Evolutionary conservation across 1,284 basidiomycete genomes (phyloP).

Genomic region (Microbotryum intermedium): DNA sequence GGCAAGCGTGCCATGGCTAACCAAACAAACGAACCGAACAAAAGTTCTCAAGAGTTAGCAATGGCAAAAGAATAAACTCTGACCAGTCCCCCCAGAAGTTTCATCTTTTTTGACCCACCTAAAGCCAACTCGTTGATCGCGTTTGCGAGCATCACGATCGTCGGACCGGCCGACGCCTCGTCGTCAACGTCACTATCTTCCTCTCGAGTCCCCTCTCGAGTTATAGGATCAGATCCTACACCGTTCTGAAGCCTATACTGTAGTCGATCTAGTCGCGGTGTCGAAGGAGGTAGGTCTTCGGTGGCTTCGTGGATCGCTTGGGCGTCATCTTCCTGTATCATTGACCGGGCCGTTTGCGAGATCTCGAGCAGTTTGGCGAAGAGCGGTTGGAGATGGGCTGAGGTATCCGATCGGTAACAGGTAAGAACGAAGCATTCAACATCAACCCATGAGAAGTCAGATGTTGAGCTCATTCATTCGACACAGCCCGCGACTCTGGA

Average conservation of each 20-base stretch:
- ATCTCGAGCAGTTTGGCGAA: constrained; percentile 59
- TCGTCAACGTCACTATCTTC: constrained; percentile 21
- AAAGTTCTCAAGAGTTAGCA: neutral
- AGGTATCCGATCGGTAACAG: constrained; percentile 37
- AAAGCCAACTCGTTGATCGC: constrained; percentile 61
- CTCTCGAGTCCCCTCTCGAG: constrained; percentile 32
- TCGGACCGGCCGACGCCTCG: constrained; percentile 42
- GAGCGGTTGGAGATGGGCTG: constrained; percentile 52
- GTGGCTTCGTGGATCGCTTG: constrained; percentile 48
- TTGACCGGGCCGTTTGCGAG: constrained; percentile 45
- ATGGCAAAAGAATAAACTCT: neutral
- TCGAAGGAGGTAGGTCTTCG: constrained; percentile 40
- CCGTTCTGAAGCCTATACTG: constrained; percentile 49
- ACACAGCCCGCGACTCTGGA: no score
- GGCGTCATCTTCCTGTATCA: constrained; percentile 53
- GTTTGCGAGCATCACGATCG: constrained; percentile 60
- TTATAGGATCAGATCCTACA: constrained; percentile 23
- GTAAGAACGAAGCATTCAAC: no score
- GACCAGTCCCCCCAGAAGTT: no score
- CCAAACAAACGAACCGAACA: no score
- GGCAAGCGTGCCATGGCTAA: constrained; percentile 52
- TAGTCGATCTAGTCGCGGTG: constrained; percentile 56
- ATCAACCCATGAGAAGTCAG: no score
- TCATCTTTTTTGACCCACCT: constrained; percentile 31
- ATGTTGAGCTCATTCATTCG: no score